Percentiles rank a stretch among this genome's conserved stretches.
phyloP scores from a whole-genome alignment of 2,329 filamentous ascomycete species.

The Hymenoscyphus albidus region DNA sequence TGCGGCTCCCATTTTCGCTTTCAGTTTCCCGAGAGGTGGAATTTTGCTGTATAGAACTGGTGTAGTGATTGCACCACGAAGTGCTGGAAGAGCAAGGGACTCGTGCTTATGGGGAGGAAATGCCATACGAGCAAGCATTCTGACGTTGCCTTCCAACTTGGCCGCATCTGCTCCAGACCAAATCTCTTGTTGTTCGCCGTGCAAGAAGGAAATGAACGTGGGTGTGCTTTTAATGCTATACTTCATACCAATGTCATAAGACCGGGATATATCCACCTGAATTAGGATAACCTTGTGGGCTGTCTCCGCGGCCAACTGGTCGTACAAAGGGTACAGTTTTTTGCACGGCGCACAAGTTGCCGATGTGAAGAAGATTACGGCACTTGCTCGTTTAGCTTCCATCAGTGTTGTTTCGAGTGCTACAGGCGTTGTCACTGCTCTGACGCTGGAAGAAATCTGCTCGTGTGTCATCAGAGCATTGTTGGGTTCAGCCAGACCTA shows the following conservation, averaged over 20 bases:
- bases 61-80: slow-evolving; percentile 59
- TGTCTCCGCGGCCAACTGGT: slow-evolving; percentile 71
- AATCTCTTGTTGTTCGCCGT: slow-evolving; percentile 68
- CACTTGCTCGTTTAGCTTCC: slow-evolving; percentile 61
- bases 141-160: slow-evolving; percentile 66
- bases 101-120: slow-evolving; percentile 74
- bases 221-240: slow-evolving; percentile 75
- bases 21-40: slow-evolving; percentile 77
- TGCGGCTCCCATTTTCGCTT: slow-evolving; percentile 67
- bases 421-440: slow-evolving; percentile 53
- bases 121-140: slow-evolving; percentile 70
- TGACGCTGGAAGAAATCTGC: slow-evolving; percentile 48
- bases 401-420: slow-evolving; percentile 59
- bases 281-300: slow-evolving; percentile 67
- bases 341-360: slow-evolving; percentile 83
- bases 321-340: slow-evolving; percentile 74
- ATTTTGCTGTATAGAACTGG: slow-evolving; percentile 69
- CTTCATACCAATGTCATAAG: slow-evolving; percentile 58
- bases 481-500: slow-evolving; percentile 27
- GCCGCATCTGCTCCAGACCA: slow-evolving; percentile 75
- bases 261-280: slow-evolving; percentile 74
- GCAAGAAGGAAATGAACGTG: slow-evolving; percentile 82
- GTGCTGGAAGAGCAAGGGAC: slow-evolving; percentile 63
- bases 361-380: slow-evolving; percentile 89
- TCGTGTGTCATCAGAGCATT: slow-evolving; percentile 20